phyloP scores from a whole-genome alignment of 345 rosid species.

The Clarkia xantiana region DNA sequence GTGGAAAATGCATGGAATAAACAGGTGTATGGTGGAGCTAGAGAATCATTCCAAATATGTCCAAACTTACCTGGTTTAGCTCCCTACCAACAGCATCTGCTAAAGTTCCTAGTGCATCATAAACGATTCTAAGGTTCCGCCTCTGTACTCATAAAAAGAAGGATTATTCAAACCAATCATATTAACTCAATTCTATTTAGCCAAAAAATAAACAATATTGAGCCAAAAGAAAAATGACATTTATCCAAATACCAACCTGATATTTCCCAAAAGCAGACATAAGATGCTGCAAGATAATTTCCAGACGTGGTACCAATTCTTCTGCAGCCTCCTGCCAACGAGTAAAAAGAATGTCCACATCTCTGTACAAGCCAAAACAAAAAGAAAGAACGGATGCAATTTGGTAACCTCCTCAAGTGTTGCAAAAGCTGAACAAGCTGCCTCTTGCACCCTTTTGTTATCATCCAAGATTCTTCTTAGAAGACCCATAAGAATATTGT shows the following conservation, averaged over 20 bases:
- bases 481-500: constrained; percentile 75
- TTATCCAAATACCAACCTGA: constrained; percentile 40
- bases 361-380: not conserved
- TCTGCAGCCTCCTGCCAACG: constrained; percentile 77
- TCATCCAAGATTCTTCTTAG: constrained; percentile 69
- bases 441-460: constrained; percentile 97
- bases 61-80: constrained; percentile 53
- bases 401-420: constrained; percentile 82
- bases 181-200: not conserved
- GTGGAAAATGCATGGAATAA: constrained; percentile 5
- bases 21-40: not conserved
- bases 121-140: constrained; percentile 86
- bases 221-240: not conserved
- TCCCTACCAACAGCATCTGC: constrained; percentile 91
- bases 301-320: constrained; percentile 67
- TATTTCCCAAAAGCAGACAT: constrained; percentile 95
- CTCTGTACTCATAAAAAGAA: constrained; percentile 26
- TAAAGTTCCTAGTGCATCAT: constrained; percentile 97
- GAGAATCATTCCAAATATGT: not conserved
- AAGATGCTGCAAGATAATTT: constrained; percentile 80
- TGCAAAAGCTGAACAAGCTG: constrained; percentile 99
- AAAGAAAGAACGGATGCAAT: not conserved
- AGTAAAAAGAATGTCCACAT: constrained; percentile 10
- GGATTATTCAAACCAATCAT: not conserved
- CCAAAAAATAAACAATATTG: not conserved